Base-by-base conservation (phyloP, 371 early-diverging fungal genomes). In the Mucor sp. region DNA sequence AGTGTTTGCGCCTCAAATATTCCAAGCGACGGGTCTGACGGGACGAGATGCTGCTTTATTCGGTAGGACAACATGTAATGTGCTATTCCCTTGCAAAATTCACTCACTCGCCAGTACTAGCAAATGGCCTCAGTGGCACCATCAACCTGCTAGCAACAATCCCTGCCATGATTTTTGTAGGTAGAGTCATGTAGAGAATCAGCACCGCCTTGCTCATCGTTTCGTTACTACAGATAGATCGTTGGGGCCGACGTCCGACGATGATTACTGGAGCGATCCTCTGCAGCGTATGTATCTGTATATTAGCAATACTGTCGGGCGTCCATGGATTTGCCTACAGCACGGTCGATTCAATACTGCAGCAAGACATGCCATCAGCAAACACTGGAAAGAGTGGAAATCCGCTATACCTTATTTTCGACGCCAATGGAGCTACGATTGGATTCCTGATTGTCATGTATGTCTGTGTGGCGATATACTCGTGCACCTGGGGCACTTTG, bases 401-500 rank as follows among this genome's bases (percentile, higher is more conserved):
- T 39, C 66, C 66, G 11, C 39, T 67, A 1, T 47, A 65, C 44
- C 66, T 85, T 32, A 55, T 72, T 27, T 76, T 76, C 15, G 82
- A 70, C 15, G 70, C 78, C 1, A 71, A 62, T 30, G 71, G 72
- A 2, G 75, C 82, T 6, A 84, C 88, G 9, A 81, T 87, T 27
- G 83, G 82, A 25, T 81, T 87, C 59, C 83, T 92, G 37, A 88
- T 86, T 32, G 85, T 90, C 76, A 84, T 90, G 30, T 93, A 91
- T 69, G 58, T 90, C 30, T 90, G 90, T 70, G 89, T 93, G 33
- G 88, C 87, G 28, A 81, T 82, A 37, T 96, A 94, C 73, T 93
- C 95, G 35, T 84, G 87, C 69, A 89, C 94, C 32, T 96, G 95
- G 96, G 97, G 96, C 12, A 95, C 97, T 27, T 84, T 93, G 47